Conservation (phyloP, 495 filamentous ascomycete species). For the Penicillium coffeae region DNA sequence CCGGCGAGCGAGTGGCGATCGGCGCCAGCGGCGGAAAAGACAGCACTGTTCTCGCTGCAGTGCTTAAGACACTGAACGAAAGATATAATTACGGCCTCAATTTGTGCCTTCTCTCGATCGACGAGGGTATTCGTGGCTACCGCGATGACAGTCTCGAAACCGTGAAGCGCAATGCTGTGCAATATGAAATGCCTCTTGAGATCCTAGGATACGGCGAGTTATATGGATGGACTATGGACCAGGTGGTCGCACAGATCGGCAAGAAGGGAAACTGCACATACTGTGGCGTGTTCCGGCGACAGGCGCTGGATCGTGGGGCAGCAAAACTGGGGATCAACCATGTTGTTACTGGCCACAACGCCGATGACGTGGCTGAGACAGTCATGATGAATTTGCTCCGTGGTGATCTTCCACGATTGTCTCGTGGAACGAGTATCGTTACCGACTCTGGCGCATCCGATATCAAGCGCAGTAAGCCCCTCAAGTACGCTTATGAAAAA, state of each 20-base stretch:
- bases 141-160: constrained; percentile 93
- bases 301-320: constrained; percentile 90
- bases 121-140: constrained; percentile 96
- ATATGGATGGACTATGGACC: constrained; percentile 99
- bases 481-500: constrained; percentile 99
- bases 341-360: constrained; percentile 97
- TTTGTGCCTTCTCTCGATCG: constrained; percentile 82
- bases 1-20: constrained; percentile 86
- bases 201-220: constrained; percentile 92
- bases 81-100: constrained; percentile 83
- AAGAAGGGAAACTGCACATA: constrained; percentile 99
- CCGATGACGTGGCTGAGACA: constrained; percentile 97
- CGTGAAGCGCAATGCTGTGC: constrained; percentile 85
- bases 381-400: constrained; percentile 95
- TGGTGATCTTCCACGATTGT: constrained; percentile 82
- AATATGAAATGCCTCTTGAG: constrained; percentile 85
- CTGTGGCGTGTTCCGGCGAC: constrained; percentile 92
- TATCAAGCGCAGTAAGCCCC: constrained; percentile 88
- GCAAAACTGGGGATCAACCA: constrained; percentile 83
- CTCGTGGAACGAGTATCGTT: constrained; percentile 87
- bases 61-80: constrained; percentile 91
- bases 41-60: constrained; percentile 90
- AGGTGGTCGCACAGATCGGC: constrained; percentile 90
- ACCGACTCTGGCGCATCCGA: constrained; percentile 70
- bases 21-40: constrained; percentile 97